Percentiles rank a stretch among this genome's conserved stretches.
phyloP scores from a whole-genome alignment of 192 early-diverging fungal species.

The Coemansia sp. region DNA sequence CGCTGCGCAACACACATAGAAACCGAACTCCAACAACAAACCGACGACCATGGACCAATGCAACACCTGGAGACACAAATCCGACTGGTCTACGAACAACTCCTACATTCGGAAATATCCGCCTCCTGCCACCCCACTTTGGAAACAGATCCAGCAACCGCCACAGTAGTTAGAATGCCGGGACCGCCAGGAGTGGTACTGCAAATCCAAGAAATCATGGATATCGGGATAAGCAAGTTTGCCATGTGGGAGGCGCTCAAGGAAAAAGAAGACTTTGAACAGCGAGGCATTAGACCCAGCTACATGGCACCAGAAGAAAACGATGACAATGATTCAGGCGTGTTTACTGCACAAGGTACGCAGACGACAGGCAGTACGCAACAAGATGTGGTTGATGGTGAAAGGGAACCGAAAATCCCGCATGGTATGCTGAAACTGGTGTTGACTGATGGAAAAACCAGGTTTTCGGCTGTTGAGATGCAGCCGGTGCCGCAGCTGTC shows the following conservation, averaged over 20 bases:
- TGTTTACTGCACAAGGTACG: slow-evolving; percentile 16
- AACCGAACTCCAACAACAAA: slow-evolving; percentile 13
- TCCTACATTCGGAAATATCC: slow-evolving; percentile 45
- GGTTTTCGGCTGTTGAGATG: slow-evolving; percentile 37
- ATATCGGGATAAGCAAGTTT: slow-evolving; percentile 48
- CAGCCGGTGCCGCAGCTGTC: slow-evolving; percentile 31
- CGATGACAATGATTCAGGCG: slow-evolving; percentile 13
- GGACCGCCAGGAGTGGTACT: slow-evolving; percentile 25
- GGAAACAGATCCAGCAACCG: background rate
- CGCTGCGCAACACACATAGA: slow-evolving; percentile 38
- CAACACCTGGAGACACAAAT: slow-evolving; percentile 34
- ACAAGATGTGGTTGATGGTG: background rate
- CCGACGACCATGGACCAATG: background rate
- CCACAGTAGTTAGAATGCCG: slow-evolving; percentile 12
- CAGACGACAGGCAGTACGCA: slow-evolving; percentile 2
- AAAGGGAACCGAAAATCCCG: slow-evolving; percentile 39
- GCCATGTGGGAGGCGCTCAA: slow-evolving; percentile 49
- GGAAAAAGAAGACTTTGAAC: slow-evolving; percentile 51
- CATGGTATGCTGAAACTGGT: slow-evolving; percentile 41
- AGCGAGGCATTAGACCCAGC: slow-evolving; percentile 47
- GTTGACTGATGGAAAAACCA: slow-evolving; percentile 40
- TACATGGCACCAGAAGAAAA: slow-evolving; percentile 29
- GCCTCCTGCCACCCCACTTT: slow-evolving; percentile 39
- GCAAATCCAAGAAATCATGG: slow-evolving; percentile 49
- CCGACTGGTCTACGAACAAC: slow-evolving; percentile 44